Conservation (phyloP, 345 rosid genomes). For the Camelina sativa region DNA sequence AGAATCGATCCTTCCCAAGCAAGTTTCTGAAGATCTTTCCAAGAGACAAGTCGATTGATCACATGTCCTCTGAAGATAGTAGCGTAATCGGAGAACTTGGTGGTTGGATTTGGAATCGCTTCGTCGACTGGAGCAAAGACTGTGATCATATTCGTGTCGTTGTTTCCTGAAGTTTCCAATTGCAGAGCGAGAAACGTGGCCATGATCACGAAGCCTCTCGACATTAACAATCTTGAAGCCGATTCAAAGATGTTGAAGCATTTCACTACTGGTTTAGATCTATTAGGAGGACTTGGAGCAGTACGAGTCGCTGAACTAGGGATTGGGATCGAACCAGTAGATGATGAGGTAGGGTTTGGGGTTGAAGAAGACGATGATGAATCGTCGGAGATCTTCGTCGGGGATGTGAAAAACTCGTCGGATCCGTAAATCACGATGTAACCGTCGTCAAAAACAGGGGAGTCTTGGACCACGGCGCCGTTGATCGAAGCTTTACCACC, state of each 20-base stretch:
- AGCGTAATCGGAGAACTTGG: slow-evolving; percentile 41
- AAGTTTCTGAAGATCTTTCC: slow-evolving; percentile 46
- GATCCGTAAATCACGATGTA: slow-evolving; percentile 45
- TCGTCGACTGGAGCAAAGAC: slow-evolving; percentile 54
- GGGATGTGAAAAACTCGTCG: slow-evolving; percentile 42
- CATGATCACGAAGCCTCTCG: slow-evolving; percentile 48
- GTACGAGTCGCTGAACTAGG: slow-evolving; percentile 25
- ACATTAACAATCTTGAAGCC: slow-evolving; percentile 47
- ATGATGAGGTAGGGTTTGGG: slow-evolving; percentile 23
- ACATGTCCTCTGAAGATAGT: slow-evolving; percentile 48
- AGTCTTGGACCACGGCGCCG: slow-evolving; percentile 42
- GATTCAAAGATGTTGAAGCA: slow-evolving; percentile 38
- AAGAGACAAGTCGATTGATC: slow-evolving; percentile 40
- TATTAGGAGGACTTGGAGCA: slow-evolving; percentile 11
- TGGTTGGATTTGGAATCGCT: slow-evolving; percentile 35
- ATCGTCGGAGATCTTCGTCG: slow-evolving; percentile 9
- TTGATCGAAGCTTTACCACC: slow-evolving; percentile 33
- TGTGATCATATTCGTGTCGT: slow-evolving; percentile 43
- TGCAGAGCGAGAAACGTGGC: slow-evolving; percentile 55
- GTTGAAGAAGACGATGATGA: slow-evolving; percentile 26
- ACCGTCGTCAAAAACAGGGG: slow-evolving; percentile 45
- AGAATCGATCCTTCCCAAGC: slow-evolving; percentile 39
- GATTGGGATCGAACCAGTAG: slow-evolving; percentile 13
- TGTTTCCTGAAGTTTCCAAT: slow-evolving; percentile 29
- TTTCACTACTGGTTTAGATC: slow-evolving; percentile 9